Percentiles rank a stretch among this genome's conserved stretches.
phyloP scores from a whole-genome alignment of 352 stramenopile species.

The Phytophthora podocarpi region DNA sequence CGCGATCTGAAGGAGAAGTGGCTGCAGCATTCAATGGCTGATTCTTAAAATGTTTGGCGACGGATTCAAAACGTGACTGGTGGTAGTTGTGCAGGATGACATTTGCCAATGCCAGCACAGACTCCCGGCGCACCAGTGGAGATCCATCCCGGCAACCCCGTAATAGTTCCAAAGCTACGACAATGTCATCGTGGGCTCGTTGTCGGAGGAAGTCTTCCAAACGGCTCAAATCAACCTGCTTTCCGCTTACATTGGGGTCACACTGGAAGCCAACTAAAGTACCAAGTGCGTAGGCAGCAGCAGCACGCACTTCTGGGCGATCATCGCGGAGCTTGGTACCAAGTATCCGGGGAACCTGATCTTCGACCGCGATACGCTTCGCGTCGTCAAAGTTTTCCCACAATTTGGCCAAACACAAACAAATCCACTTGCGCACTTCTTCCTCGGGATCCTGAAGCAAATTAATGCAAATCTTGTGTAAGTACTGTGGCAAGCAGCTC shows the following conservation, averaged over 20 bases:
- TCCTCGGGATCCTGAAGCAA: conserved; percentile 66
- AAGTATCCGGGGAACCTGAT: conserved; percentile 87
- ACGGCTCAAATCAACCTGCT: conserved; percentile 48
- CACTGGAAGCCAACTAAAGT: conserved; percentile 89
- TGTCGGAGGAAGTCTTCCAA: conserved; percentile 69
- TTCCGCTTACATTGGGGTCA: conserved; percentile 55
- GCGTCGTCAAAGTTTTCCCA: conserved; percentile 91
- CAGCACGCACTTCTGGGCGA: conserved; percentile 90
- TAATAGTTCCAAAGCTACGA: conserved; percentile 69
- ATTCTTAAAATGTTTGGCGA: conserved; percentile 84
- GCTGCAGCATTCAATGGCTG: conserved; percentile 21
- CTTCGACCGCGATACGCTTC: conserved; percentile 87
- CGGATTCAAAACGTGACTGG: conserved; percentile 80
- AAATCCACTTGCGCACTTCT: conserved; percentile 84
- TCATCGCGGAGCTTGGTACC: conserved; percentile 85
- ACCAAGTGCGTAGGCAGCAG: conserved; percentile 93
- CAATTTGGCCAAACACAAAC: conserved; percentile 95
- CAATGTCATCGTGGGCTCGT: conserved; percentile 68
- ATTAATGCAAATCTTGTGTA: conserved; percentile 82
- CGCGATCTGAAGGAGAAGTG: not conserved
- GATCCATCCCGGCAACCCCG: conserved; percentile 80
- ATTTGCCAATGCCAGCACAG: conserved; percentile 82
- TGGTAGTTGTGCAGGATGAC: conserved; percentile 90
- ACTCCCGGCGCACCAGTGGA: conserved; percentile 84
- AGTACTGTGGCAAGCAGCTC: conserved; percentile 91